These are phyloP conservation scores for Abrus pulchellus DNA, from an alignment of 306 rosid genomes.

Conservation along the genomic window DNA sequence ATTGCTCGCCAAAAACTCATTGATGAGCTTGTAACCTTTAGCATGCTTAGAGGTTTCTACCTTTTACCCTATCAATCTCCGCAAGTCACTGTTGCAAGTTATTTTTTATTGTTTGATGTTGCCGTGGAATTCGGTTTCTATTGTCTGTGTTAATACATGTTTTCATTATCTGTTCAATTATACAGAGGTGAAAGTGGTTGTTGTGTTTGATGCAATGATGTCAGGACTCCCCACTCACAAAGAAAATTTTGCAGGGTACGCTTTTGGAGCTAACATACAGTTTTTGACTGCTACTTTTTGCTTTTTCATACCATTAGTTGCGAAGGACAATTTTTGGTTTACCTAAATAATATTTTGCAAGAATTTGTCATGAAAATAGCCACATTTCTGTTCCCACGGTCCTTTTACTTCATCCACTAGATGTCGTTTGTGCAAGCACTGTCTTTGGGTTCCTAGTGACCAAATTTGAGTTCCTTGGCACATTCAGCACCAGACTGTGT, in stretches of 20 bases:
- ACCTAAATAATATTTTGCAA: slow-evolving; percentile 6
- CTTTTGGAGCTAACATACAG: slow-evolving; percentile 39
- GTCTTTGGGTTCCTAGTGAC: neutral
- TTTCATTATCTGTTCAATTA: slow-evolving; percentile 44
- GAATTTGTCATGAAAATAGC: slow-evolving; percentile 16
- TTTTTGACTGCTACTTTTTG: slow-evolving; percentile 19
- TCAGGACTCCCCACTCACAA: slow-evolving; percentile 92
- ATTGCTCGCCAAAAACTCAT: slow-evolving; percentile 87
- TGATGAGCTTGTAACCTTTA: slow-evolving; percentile 82
- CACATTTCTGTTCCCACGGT: neutral
- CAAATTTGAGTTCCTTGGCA: neutral
- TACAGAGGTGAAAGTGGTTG: slow-evolving; percentile 90
- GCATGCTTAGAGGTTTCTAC: slow-evolving; percentile 78
- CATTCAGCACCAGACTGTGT: neutral
- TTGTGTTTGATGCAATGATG: slow-evolving; percentile 93
- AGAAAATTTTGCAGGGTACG: slow-evolving; percentile 79
- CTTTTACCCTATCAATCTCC: neutral
- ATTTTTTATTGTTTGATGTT: neutral
- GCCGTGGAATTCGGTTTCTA: neutral
- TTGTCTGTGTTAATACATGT: neutral
- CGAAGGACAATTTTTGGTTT: slow-evolving; percentile 25
- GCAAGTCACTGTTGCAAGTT: neutral
- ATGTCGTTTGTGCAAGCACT: neutral
- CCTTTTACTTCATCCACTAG: neutral
- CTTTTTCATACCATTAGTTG: slow-evolving; percentile 20